Base-by-base conservation (phyloP, 1,284 basidiomycete genomes). In the Earliella scabrosa region DNA sequence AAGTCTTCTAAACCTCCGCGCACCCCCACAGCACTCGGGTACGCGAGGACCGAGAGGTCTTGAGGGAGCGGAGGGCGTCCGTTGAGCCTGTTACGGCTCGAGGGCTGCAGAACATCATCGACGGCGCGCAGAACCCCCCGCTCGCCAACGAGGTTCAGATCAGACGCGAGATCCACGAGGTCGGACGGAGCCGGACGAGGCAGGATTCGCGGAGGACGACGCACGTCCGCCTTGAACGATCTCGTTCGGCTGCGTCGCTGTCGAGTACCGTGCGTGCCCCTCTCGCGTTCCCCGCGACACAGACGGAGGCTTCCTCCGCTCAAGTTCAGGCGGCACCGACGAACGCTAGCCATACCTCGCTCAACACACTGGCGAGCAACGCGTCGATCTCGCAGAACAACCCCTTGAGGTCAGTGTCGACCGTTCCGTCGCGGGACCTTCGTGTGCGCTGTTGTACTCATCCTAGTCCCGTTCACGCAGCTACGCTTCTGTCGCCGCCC, bases 101-200 rank as follows among this genome's bases (percentile, higher is more conserved):
- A 11, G 26, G 47, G 9, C 20, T 39, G 16, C 51, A 26, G 5
- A n/a, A 54, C 23, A 54, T 56, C 58, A 36, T 56, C 45, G 45
- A 56, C 11, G 41, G 44, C 2, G 27, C 29, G 9, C 35, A 21
- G 3, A 32, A 56, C 16, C 49, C 32, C 14, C 52, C 54, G 6
- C 20, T 56, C 21, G n/a, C 16, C 4, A 36, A 18, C 24, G 40
- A 36, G 24, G 7, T 18, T 8, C 54, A 60, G 11, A 27, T 31
- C 4, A 40, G 50, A 20, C 44, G 54, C 0, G 44, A 32, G 3
- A 24, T 56, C 10, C 34, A 9, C 14, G 54, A 60, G 44, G n/a
- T 56, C 11, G 45, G 44, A 14, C 48, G 58, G 6, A 60, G 58
- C 31, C 54, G 58, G 16, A 41, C 48, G 20, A 31, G 34, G 18